phyloP scores from a whole-genome alignment of 2,329 filamentous ascomycete genomes.

The Cryphonectria parasitica region DNA sequence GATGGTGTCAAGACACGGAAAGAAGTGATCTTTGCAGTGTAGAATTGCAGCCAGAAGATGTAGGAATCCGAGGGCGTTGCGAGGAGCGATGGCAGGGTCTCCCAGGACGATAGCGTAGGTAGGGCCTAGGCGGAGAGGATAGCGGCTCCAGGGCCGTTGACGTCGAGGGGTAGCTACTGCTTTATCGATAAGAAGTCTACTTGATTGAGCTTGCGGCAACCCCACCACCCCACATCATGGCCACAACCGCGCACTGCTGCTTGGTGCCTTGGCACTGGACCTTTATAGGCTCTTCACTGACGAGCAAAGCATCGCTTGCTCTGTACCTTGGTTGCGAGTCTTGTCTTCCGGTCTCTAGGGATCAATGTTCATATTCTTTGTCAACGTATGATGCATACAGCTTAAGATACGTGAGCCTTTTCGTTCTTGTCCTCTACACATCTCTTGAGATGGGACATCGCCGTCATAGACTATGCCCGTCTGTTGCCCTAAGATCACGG shows the following conservation, averaged over 20 bases:
- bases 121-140: not conserved
- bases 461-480: not conserved
- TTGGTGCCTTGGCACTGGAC: not conserved
- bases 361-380: slow-evolving; percentile 25
- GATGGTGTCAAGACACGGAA: not conserved
- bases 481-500: not conserved
- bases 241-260: too few relatives aligned
- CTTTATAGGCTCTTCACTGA: not conserved
- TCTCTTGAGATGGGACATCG: slow-evolving; percentile 7
- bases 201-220: not conserved
- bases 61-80: too few relatives aligned
- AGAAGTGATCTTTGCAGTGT: not conserved
- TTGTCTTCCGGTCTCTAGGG: not conserved
- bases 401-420: slow-evolving; percentile 21
- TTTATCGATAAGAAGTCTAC: slow-evolving; percentile 24
- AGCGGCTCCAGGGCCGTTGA: not conserved
- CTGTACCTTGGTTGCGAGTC: not conserved
- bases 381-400: slow-evolving; percentile 23
- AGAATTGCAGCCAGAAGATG: too few relatives aligned
- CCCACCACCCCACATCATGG: not conserved
- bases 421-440: slow-evolving; percentile 10
- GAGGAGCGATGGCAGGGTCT: not conserved
- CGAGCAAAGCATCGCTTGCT: not conserved
- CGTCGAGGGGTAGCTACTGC: slow-evolving; percentile 9
- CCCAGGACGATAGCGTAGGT: not conserved